These are phyloP conservation scores for Curvularia verruculosa DNA, from an alignment of 2,329 filamentous ascomycete genomes.

Conservation along the genomic window DNA sequence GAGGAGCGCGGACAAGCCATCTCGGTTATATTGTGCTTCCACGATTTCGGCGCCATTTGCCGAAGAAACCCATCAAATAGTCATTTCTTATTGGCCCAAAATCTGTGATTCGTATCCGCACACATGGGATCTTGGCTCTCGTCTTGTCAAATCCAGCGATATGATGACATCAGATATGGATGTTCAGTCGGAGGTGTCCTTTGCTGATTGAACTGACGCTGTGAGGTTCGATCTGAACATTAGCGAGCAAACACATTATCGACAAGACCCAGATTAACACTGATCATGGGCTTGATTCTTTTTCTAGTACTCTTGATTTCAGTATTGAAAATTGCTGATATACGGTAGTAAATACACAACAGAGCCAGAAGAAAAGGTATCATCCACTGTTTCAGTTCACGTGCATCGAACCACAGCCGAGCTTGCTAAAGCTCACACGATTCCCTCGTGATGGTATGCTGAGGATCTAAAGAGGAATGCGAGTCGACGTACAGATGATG, in stretches of 20 bases:
- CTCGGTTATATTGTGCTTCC: background rate
- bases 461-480: background rate
- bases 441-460: background rate
- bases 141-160: background rate
- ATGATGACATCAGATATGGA: background rate
- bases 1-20: background rate
- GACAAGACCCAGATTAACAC: no score
- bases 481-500: background rate
- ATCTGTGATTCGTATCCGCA: background rate
- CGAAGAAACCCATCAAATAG: background rate
- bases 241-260: background rate
- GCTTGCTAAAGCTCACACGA: background rate
- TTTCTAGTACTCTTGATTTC: background rate
- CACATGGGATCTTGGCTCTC: no score
- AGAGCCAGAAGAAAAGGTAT: background rate
- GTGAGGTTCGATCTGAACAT: background rate
- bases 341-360: background rate
- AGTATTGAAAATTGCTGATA: background rate
- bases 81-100: background rate
- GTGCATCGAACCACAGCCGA: background rate
- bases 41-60: background rate
- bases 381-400: background rate
- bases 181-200: background rate
- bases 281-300: no score
- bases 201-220: background rate